A percentile compares a stretch with the other conserved stretches of the same genome.
These are phyloP conservation scores for Cunninghamia lanceolata DNA, from an alignment of 75 land plant species.

Conservation along the genomic window DNA sequence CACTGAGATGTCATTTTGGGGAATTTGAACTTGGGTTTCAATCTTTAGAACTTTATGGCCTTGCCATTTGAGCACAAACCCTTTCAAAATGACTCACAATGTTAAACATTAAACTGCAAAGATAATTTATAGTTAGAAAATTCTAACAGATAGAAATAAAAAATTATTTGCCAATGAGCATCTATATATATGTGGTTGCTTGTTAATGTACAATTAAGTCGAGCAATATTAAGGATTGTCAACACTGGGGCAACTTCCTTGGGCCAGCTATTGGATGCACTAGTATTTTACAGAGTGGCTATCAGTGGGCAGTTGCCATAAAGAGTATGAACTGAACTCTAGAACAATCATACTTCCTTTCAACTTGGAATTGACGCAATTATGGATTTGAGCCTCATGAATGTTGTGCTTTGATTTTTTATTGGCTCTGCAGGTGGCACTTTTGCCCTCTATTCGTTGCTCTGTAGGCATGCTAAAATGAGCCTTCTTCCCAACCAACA, in stretches of 20 bases:
- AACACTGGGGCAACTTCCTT: not conserved
- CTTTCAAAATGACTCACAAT: not conserved
- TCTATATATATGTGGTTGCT: not conserved
- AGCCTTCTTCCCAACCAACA: slow-evolving; percentile 69
- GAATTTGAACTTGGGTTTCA: too few relatives aligned
- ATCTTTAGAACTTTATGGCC: too few relatives aligned
- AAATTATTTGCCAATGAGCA: not conserved
- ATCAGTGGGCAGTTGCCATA: not conserved
- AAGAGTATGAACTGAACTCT: not conserved
- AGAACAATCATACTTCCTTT: not conserved
- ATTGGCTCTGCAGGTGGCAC: slow-evolving; percentile 64
- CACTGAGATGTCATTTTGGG: too few relatives aligned
- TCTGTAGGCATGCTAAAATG: slow-evolving; percentile 72
- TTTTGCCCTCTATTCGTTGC: slow-evolving; percentile 69
- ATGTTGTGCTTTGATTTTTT: not conserved
- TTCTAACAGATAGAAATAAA: not conserved
- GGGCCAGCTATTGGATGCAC: not conserved
- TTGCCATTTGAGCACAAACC: too few relatives aligned
- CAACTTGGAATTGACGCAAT: not conserved
- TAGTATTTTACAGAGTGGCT: not conserved
- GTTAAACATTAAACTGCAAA: not conserved
- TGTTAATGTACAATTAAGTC: not conserved
- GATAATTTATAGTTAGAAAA: not conserved
- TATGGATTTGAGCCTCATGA: not conserved
- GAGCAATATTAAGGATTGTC: not conserved